Conservation (phyloP, 495 filamentous ascomycete species). For the Trichoderma orchidacearum region DNA sequence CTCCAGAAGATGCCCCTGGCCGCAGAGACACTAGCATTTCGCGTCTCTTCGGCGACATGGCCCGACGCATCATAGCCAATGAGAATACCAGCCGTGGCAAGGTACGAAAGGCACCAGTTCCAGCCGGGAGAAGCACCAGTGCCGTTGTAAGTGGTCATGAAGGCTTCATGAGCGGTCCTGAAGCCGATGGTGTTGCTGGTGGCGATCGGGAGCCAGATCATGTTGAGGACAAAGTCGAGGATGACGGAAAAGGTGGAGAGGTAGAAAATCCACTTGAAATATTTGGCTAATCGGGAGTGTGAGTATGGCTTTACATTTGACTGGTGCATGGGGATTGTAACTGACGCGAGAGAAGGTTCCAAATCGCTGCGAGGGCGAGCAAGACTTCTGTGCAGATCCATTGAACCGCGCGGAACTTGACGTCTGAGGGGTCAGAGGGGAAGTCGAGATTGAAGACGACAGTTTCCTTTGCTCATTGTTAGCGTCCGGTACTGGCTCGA, state of each 20-base stretch:
- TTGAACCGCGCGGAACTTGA: neutral
- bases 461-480: neutral
- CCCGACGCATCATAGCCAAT: slow-evolving; percentile 46
- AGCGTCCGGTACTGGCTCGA: neutral
- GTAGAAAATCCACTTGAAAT: slow-evolving; percentile 24
- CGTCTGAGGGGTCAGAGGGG: neutral
- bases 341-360: slow-evolving; percentile 29
- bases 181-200: slow-evolving; percentile 48
- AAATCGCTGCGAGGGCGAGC: neutral
- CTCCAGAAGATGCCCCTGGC: slow-evolving; percentile 48
- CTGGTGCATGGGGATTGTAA: slow-evolving; percentile 31
- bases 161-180: slow-evolving; percentile 45
- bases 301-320: too few relatives aligned
- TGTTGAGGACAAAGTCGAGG: slow-evolving; percentile 44
- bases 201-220: slow-evolving; percentile 38
- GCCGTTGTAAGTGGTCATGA: slow-evolving; percentile 42
- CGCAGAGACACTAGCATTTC: slow-evolving; percentile 43
- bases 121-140: slow-evolving; percentile 34
- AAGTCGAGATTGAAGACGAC: neutral
- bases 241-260: slow-evolving; percentile 50
- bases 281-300: slow-evolving; percentile 36
- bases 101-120: slow-evolving; percentile 35
- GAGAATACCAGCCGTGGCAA: slow-evolving; percentile 39
- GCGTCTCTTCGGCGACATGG: slow-evolving; percentile 47
- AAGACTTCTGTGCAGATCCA: neutral